Conservation (phyloP, 2,329 filamentous ascomycete genomes). For the Apiospora hydei region DNA sequence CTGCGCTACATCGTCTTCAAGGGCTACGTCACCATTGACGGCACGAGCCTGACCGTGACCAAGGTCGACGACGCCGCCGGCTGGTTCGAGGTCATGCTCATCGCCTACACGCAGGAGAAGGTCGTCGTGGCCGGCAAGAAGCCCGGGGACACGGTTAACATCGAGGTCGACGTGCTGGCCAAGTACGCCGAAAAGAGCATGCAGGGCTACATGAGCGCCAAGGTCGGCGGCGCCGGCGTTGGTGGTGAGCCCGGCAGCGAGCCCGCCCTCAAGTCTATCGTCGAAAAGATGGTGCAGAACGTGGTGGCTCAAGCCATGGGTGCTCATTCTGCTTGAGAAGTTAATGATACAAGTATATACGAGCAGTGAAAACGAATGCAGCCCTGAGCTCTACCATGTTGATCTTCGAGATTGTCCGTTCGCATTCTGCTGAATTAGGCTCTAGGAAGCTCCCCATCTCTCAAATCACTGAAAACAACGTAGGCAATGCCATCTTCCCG, state of each 20-base stretch:
- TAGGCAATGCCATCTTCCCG: neutral
- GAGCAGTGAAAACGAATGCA: neutral
- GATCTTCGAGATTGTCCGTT: neutral
- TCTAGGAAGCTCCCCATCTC: neutral
- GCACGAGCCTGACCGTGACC: constrained; percentile 92
- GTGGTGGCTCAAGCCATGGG: constrained; percentile 75
- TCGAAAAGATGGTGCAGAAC: constrained; percentile 77
- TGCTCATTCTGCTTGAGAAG: constrained; percentile 26
- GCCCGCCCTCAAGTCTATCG: constrained; percentile 56
- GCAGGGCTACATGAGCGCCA: constrained; percentile 74
- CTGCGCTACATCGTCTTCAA: constrained; percentile 94
- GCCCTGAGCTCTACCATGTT: neutral
- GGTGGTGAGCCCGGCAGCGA: neutral
- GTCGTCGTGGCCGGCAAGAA: constrained; percentile 83
- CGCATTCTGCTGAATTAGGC: neutral
- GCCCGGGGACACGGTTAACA: constrained; percentile 82
- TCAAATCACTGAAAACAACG: neutral
- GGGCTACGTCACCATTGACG: constrained; percentile 93
- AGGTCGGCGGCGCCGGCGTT: constrained; percentile 56
- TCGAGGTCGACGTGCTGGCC: constrained; percentile 89
- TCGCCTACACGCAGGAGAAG: constrained; percentile 93
- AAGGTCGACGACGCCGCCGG: constrained; percentile 79
- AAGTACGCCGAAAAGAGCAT: constrained; percentile 94
- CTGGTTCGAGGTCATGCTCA: constrained; percentile 97
- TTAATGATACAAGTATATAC: neutral